Evolutionary conservation across 208 protist species (phyloP).

Genomic region (Trypanosomatidae sp.): DNA sequence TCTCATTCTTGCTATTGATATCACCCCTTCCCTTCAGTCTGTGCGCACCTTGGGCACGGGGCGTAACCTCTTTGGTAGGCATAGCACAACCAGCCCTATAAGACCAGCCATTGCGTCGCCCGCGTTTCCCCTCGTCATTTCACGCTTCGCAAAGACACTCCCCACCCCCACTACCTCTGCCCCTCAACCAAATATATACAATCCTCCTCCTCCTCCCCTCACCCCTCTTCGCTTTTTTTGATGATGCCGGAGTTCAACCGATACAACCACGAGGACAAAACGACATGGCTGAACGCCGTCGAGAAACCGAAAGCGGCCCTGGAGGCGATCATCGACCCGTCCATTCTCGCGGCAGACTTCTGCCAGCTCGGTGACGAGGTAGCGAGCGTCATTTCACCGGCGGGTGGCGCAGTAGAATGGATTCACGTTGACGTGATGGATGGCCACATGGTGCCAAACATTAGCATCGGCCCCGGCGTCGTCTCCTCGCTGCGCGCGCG

Average conservation of each 20-base stretch:
- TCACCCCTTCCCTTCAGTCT: not conserved
- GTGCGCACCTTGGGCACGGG: not conserved
- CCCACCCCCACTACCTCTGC: not conserved
- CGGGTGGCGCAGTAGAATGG: slow-evolving; percentile 73
- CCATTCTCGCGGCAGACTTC: slow-evolving; percentile 93
- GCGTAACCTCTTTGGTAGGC: not conserved
- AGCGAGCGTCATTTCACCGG: slow-evolving; percentile 60
- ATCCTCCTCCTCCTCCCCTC: not conserved
- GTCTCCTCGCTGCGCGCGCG: slow-evolving; percentile 88
- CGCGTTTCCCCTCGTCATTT: not conserved
- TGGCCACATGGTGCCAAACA: slow-evolving; percentile 98
- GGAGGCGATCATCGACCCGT: slow-evolving; percentile 82
- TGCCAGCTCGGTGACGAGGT: slow-evolving; percentile 82
- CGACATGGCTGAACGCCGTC: slow-evolving; percentile 56
- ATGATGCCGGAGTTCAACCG: slow-evolving; percentile 12
- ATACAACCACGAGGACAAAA: slow-evolving; percentile 54
- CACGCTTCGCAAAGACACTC: not conserved
- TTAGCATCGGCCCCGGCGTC: slow-evolving; percentile 95
- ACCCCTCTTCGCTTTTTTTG: not conserved
- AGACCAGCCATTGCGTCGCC: not conserved
- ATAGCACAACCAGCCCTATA: not conserved
- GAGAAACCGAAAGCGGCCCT: slow-evolving; percentile 40
- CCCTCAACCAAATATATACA: not conserved
- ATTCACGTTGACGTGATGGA: slow-evolving; percentile 99
- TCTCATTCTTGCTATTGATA: not conserved